Percentiles rank a stretch among this genome's conserved stretches.
These are phyloP conservation scores for Fragilariopsis cylindrus DNA, from an alignment of 108 stramenopile species.

Conservation along the genomic window DNA sequence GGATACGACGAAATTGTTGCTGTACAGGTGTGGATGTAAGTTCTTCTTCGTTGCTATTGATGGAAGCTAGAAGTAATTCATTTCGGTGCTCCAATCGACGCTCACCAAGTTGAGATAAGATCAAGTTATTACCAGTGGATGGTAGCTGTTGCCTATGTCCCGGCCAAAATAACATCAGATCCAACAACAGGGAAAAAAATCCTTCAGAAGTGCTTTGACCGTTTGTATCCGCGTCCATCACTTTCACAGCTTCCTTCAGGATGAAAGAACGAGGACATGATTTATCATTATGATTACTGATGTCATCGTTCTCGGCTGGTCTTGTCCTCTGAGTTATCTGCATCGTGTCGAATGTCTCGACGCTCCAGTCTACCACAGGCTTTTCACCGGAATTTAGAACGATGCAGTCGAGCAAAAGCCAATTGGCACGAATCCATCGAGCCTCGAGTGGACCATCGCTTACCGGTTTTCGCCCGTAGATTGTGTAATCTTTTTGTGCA, in stretches of 20 bases:
- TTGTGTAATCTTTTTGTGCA: constrained; percentile 1
- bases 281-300: background rate
- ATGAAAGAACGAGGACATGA: background rate
- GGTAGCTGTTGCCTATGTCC: background rate
- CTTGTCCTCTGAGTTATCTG: background rate
- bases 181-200: constrained; percentile 5
- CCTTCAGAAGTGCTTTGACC: constrained; percentile 5
- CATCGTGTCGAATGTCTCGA: constrained; percentile 5
- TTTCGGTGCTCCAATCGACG: constrained; percentile 15
- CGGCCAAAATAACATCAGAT: constrained; percentile 19
- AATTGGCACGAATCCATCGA: constrained; percentile 15
- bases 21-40: background rate
- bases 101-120: constrained; percentile 11
- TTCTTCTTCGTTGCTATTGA: background rate
- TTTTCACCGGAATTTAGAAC: constrained; percentile 10
- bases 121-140: background rate
- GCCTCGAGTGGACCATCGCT: background rate
- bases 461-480: background rate
- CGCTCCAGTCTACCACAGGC: constrained; percentile 25
- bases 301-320: background rate
- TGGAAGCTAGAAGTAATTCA: background rate
- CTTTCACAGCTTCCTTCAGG: background rate
- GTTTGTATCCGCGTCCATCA: background rate
- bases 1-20: background rate
- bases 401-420: constrained; percentile 29